Percentiles rank a stretch among this genome's conserved stretches.
These are phyloP conservation scores for Pleurotus cornucopiae DNA, from an alignment of 768 basidiomycete species.

Conservation along the genomic window DNA sequence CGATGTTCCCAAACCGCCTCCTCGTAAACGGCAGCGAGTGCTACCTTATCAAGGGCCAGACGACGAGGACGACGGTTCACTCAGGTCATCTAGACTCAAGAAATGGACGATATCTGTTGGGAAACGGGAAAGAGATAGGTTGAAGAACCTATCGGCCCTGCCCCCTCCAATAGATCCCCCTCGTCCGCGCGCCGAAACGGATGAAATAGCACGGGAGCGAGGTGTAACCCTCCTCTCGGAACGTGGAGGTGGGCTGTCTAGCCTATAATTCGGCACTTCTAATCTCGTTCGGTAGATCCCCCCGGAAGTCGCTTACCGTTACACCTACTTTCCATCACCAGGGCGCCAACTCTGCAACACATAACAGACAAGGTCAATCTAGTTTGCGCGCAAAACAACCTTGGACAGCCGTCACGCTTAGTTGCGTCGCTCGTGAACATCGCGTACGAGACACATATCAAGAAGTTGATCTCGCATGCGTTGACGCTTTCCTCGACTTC, in stretches of 20 bases:
- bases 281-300: conserved; percentile 40
- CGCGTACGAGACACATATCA: conserved; percentile 80
- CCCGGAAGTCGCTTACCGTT: conserved; percentile 69
- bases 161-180: conserved; percentile 36
- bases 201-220: conserved; percentile 70
- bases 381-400: conserved; percentile 73
- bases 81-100: conserved; percentile 65
- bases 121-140: conserved; percentile 69
- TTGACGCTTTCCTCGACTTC: conserved; percentile 74
- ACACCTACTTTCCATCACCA: conserved; percentile 70
- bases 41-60: conserved; percentile 72
- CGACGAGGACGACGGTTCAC: conserved; percentile 44
- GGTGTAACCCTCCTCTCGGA: conserved; percentile 63
- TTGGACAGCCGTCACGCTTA: conserved; percentile 53
- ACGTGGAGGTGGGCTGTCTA: conserved; percentile 50
- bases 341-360: conserved; percentile 71
- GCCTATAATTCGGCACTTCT: not conserved
- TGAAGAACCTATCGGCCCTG: conserved; percentile 43
- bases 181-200: conserved; percentile 44
- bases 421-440: conserved; percentile 71
- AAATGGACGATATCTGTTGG: conserved; percentile 72
- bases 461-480: conserved; percentile 79
- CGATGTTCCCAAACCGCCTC: conserved; percentile 57
- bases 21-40: conserved; percentile 66
- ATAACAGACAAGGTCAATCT: conserved; percentile 78